These are phyloP conservation scores for Auricularia sp. DNA, from an alignment of 768 basidiomycete species.

Conservation along the genomic window DNA sequence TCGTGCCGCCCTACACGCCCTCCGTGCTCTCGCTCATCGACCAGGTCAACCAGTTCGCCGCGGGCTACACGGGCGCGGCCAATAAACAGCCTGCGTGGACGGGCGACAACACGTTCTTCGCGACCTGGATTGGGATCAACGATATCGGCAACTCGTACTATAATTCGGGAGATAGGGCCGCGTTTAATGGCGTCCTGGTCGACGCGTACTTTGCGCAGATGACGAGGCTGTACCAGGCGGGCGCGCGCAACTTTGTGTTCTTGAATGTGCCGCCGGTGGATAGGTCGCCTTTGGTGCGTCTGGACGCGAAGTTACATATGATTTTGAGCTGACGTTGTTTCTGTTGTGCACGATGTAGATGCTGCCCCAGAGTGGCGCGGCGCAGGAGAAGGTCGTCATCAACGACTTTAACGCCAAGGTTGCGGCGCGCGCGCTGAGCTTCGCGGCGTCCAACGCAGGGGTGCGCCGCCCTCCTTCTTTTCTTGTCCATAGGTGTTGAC, in stretches of 20 bases:
- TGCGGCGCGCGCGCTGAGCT: conserved; percentile 26
- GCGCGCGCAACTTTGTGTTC: conserved; percentile 54
- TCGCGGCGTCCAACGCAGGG: conserved; percentile 35
- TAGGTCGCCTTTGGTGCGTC: conserved; percentile 44
- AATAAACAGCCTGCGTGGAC: conserved; percentile 40
- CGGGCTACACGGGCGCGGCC: conserved; percentile 28
- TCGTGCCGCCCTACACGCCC: conserved; percentile 43
- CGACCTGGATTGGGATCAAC: conserved; percentile 65
- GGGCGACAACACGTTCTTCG: conserved; percentile 46
- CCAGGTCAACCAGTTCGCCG: conserved; percentile 36
- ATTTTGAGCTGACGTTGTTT: not conserved
- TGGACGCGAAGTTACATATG: conserved; percentile 22
- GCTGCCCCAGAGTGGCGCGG: conserved; percentile 34
- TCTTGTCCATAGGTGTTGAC: too few species aligned
- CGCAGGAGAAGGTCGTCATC: conserved; percentile 37
- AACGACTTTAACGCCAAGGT: conserved; percentile 42
- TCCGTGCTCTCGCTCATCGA: conserved; percentile 46
- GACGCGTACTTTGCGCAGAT: conserved; percentile 41
- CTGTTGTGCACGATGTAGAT: conserved; percentile 25
- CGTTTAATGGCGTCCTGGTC: conserved; percentile 43
- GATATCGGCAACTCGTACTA: conserved; percentile 50
- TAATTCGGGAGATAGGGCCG: conserved; percentile 33
- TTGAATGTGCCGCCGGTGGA: conserved; percentile 53
- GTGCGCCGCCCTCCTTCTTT: too few species aligned
- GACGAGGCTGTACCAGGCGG: conserved; percentile 38